A percentile compares a stretch with the other conserved stretches of the same genome.
Evolutionary conservation across 176 grass and related monocot species (phyloP).

Genomic region (Paspalum notatum): DNA sequence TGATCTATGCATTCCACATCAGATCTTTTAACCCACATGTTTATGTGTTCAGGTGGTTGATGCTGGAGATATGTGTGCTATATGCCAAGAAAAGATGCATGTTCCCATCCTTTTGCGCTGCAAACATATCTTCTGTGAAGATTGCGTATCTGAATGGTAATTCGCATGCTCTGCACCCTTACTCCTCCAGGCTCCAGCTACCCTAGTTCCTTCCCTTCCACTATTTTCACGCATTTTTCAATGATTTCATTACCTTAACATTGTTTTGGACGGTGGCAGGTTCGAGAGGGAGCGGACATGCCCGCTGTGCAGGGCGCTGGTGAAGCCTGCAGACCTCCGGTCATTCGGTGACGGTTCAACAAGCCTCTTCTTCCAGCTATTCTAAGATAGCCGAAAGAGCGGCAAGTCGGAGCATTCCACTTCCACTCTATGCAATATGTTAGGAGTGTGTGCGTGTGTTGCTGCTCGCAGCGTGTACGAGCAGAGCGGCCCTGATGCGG

Average conservation of each 20-base stretch:
- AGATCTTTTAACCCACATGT: neutral
- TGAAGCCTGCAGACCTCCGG: slow-evolving; percentile 90
- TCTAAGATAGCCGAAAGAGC: slow-evolving; percentile 43
- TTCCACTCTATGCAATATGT: slow-evolving; percentile 34
- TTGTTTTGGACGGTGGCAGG: slow-evolving; percentile 42
- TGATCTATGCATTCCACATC: slow-evolving; percentile 18
- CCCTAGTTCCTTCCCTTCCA: neutral
- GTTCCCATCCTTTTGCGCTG: slow-evolving; percentile 79
- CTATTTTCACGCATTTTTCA: neutral
- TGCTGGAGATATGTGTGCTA: slow-evolving; percentile 84
- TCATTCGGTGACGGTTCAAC: slow-evolving; percentile 89
- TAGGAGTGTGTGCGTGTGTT: slow-evolving; percentile 32
- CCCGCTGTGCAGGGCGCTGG: slow-evolving; percentile 86
- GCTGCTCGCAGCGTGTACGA: slow-evolving; percentile 22
- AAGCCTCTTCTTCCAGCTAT: slow-evolving; percentile 92
- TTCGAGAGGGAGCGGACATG: slow-evolving; percentile 98
- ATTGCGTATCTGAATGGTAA: slow-evolving; percentile 94
- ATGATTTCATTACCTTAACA: neutral
- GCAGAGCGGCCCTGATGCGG: slow-evolving; percentile 46
- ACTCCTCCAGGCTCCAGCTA: neutral
- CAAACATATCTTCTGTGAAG: slow-evolving; percentile 90
- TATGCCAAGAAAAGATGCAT: slow-evolving; percentile 97
- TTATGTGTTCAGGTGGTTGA: slow-evolving; percentile 58
- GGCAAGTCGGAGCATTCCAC: neutral
- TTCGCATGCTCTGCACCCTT: neutral